Base-by-base conservation (phyloP, 2,329 filamentous ascomycete species). In the Aaosphaeria pasadenensis region DNA sequence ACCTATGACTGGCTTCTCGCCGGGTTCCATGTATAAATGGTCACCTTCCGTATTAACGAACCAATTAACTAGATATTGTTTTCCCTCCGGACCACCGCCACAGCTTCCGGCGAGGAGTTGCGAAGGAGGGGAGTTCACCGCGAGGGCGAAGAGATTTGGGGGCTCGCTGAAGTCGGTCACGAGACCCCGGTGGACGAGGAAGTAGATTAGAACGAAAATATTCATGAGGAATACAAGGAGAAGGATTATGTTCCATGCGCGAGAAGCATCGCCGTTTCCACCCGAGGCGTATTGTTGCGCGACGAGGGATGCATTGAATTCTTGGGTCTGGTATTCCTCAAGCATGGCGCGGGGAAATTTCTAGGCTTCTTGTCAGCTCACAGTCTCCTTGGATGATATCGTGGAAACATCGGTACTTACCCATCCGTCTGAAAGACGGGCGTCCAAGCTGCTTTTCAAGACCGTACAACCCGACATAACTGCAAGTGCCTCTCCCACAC, bases 141-240 rank as follows among this genome's bases (percentile, higher is more conserved):
- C 85, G 0, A 91, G 70, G 0, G 83, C 76, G 58, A 91, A 91
- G 2, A 91, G 71, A 61, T 91, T 91, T 46, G 86, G 82, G 1
- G 88, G 86, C 59, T 92, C 88, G 0, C 84, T 88, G 61, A 87
- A 91, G 70, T 92, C 89, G 1, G 86, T 91, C 6, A 92, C 81
- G 24, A 89, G 78, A 1, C 82, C 81, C 63, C 53, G 78, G 45
- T 81, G 74, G 42, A 80, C 61, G 44, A 86, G 64, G 53, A 86
- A 76, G 68, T 89, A 90, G 2, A 73, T 59, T 0, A 89, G 71
- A 48, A 86, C 87, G 36, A 85, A 72, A 29, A 85, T 50, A 62
- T 88, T 91, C 57, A 87, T 81, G 28, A 81, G 53, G 58, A 90
- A 88, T 1, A 88, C 84, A 11, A 84, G 68, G 1, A 78, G 60